Evolutionary conservation across 768 basidiomycete genomes (phyloP).

Genomic region (Filobasidium wieringae): DNA sequence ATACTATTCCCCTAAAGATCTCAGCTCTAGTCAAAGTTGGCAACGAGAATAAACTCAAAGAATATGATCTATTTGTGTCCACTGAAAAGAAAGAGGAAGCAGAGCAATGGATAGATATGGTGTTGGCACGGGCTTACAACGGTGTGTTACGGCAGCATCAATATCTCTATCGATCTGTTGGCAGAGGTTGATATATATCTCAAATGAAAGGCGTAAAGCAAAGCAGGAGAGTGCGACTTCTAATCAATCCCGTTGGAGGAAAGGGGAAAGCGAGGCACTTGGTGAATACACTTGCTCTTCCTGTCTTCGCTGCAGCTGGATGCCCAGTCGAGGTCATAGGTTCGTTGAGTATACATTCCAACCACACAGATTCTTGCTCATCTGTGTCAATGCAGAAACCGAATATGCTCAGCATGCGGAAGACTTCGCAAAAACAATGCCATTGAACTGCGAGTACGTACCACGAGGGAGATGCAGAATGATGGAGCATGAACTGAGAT

Average conservation of each 20-base stretch:
- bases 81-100: neutral
- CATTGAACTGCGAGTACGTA: slow-evolving; percentile 34
- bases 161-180: neutral
- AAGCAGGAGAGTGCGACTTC: slow-evolving; percentile 23
- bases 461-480: neutral
- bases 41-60: neutral
- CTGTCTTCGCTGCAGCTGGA: slow-evolving; percentile 35
- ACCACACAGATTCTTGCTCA: neutral
- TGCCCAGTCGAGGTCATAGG: slow-evolving; percentile 28
- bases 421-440: slow-evolving; percentile 25
- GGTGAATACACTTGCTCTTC: slow-evolving; percentile 28
- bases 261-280: slow-evolving; percentile 33
- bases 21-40: neutral
- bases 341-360: slow-evolving; percentile 1
- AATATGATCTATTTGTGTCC: neutral
- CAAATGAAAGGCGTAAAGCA: slow-evolving; percentile 19
- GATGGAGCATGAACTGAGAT: neutral
- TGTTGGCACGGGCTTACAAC: neutral
- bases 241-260: slow-evolving; percentile 39
- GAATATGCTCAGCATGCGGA: slow-evolving; percentile 34
- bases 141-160: neutral
- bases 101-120: neutral
- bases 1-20: neutral
- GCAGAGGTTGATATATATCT: neutral
- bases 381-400: slow-evolving; percentile 23